Evolutionary conservation across 192 early-diverging fungal species (phyloP), one percentile per base, ranked within the genome.

Genomic region (Entomortierella parvispora): DNA sequence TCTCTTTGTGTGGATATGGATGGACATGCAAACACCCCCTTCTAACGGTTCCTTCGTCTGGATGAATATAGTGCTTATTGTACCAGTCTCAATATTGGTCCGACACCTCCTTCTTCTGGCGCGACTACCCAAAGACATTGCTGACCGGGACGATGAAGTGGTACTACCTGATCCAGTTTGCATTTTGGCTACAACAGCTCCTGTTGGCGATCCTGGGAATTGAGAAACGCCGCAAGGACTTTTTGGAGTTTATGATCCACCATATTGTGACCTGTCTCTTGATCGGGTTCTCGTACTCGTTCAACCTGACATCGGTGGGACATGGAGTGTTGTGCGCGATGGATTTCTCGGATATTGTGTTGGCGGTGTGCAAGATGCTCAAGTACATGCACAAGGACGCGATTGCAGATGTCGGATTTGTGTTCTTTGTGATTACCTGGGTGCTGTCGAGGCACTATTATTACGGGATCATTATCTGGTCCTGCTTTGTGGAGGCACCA

Each of bases 361-460:
- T 91, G 14, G 28, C 79, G 71, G 83, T 29, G 67, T 44, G 92
- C 92, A 58, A 95, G 91, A 84, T 88, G 86, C 70, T 93, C 28
- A 91, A 92, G 56, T 95, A 95, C 56, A 51, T 90, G 31, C 66
- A 78, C 32, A 83, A 85, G 53, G 69, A 86, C 22, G 71, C 70
- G n/a, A 20, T 85, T 2, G 86, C 89, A 47, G 87, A 92, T 15
- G 64, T 63, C 0, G 86, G 85, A 2, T 95, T 95, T 82, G 86
- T 85, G 12, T 48, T 90, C 10, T 91, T 94, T 65, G 71, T 94
- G 20, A 22, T 92, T 14, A 86, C 89, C 22, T 95, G 94, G 94
- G 42, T 90, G 33, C 84, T 89, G 20, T 90, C 92, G 1, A 88
- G 94, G 22, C 89, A 93, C 58, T 90, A 90, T 59, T 74, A 90